Evolutionary conservation across 495 filamentous ascomycete species (phyloP).

Genomic region (Trichoderma gamsii): DNA sequence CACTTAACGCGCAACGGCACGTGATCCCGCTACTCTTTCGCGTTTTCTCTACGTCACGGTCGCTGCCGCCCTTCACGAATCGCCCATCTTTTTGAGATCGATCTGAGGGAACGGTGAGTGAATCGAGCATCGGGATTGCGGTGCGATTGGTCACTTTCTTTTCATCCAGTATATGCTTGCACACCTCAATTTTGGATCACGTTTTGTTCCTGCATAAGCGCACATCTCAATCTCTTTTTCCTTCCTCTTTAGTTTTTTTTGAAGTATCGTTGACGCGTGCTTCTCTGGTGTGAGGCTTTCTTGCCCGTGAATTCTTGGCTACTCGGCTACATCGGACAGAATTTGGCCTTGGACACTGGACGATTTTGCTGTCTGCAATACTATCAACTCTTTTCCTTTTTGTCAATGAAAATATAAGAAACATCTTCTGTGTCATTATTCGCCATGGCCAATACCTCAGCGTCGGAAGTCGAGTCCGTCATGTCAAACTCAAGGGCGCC

Average conservation of each 20-base stretch:
- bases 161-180: not conserved
- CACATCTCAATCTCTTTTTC: not conserved
- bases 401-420: not conserved
- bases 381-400: not conserved
- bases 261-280: not conserved
- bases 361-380: not conserved
- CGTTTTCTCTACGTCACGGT: slow-evolving; percentile 19
- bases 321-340: not conserved
- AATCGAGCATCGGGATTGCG: not conserved
- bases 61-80: slow-evolving; percentile 8
- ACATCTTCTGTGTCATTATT: not conserved
- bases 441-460: slow-evolving; percentile 26
- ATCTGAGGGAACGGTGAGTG: not conserved
- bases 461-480: slow-evolving; percentile 27
- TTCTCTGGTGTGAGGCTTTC: not conserved
- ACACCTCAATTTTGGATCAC: not conserved
- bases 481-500: slow-evolving; percentile 32
- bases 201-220: slow-evolving; percentile 5
- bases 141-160: not conserved
- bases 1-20: slow-evolving; percentile 15
- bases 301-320: not conserved
- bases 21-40: slow-evolving; percentile 30
- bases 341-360: not conserved
- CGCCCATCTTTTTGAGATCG: not conserved
- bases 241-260: not conserved